Base-by-base conservation (phyloP, 2,329 filamentous ascomycete species). In the Verticillium zaregamsianum region DNA sequence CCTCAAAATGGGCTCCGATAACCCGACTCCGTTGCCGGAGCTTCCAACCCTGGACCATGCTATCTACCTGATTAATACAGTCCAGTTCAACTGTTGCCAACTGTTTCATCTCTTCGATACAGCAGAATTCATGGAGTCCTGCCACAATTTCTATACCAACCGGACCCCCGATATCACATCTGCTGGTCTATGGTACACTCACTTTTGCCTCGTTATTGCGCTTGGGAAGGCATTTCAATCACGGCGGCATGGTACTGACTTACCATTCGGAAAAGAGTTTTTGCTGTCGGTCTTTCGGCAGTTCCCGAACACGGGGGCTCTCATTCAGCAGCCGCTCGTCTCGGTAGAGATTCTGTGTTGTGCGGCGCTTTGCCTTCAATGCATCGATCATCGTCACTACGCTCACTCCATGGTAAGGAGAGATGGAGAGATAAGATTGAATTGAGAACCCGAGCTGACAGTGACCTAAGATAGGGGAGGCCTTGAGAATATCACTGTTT, bases 81-180 rank as follows among this genome's bases (percentile, higher is more conserved):
- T 85, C 62, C 84, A 85, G 60, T 86, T 85, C 54, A 81, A 84
- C 62, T 83, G 81, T 60, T 78, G 79, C 3, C 82, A 83, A 33
- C 68, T 85, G 3, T 82, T 83, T 28, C 82, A 84, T 57, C 70
- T 86, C 2, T 83, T 85, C 54, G 82, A 86, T 28, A 82, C 85
- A 57, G 73, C 77, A 12, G 74, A 73, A 0, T 86, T 85, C 61
- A 82, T 82, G 76, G 63, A 61, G 60, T 62, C 62, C 1, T 62
- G 73, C 0, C 67, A 71, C 25, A 64, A 69, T 6, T 73, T 72
- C 40, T 75, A 74, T 15, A 52, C 68, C 2, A 65, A 71, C 1
- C 68, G 66, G 3, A 64, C 60, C 0, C 57, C 60, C 0, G 62
- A 67, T 6, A 66, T 65, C 0, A 60, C 66, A 0, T 61, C 65